Evolutionary conservation across 345 rosid species (phyloP).

Genomic region (Cardamine resedifolia): DNA sequence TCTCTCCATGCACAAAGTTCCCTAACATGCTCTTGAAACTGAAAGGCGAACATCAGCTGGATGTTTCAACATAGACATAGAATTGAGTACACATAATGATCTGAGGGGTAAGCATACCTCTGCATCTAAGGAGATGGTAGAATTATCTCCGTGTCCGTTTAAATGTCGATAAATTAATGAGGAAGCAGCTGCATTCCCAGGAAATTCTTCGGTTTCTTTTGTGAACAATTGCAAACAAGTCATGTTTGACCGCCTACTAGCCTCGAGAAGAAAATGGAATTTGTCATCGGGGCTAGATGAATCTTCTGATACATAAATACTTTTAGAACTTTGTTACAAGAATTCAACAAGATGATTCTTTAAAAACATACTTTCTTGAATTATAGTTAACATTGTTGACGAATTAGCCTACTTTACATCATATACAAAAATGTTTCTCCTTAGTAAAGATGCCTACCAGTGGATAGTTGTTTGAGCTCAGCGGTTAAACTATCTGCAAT

Average conservation of each 20-base stretch:
- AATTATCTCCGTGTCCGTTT: constrained; percentile 52
- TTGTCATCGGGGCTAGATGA: constrained; percentile 63
- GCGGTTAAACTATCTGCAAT: constrained; percentile 60
- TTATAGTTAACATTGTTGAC: neutral
- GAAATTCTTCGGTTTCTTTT: constrained; percentile 76
- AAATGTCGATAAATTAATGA: constrained; percentile 69
- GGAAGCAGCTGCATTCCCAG: constrained; percentile 79
- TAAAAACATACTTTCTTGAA: neutral
- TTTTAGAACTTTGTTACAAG: constrained; percentile 46
- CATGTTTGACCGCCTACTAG: constrained; percentile 85
- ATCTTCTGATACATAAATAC: constrained; percentile 56
- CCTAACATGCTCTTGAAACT: constrained; percentile 77
- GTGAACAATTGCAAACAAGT: constrained; percentile 70
- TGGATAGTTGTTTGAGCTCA: constrained; percentile 62
- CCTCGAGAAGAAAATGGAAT: constrained; percentile 75
- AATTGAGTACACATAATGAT: neutral
- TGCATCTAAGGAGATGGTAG: constrained; percentile 46
- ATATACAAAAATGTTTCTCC: neutral
- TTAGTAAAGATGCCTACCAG: constrained; percentile 50
- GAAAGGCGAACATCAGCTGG: constrained; percentile 19
- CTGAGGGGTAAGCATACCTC: constrained; percentile 47
- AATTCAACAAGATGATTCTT: constrained; percentile 16
- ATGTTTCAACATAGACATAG: neutral
- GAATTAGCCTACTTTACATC: neutral
- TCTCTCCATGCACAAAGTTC: constrained; percentile 93